Evolutionary conservation across 129 eudicot species (phyloP).

Genomic region (Tagetes erecta): DNA sequence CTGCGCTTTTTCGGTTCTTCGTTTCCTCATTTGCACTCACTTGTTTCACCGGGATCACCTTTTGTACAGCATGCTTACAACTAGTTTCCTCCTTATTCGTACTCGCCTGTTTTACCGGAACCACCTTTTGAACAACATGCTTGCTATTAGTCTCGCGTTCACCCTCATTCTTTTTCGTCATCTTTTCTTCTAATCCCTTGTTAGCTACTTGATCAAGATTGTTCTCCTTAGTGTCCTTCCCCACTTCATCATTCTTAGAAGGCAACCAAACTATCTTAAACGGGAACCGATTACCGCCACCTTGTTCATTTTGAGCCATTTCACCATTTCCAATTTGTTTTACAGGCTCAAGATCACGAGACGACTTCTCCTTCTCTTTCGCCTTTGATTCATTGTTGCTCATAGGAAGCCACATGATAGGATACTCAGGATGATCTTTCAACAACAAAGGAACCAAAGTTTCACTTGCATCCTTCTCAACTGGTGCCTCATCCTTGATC

Average conservation of each 20-base stretch:
- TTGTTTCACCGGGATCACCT: slow-evolving; percentile 57
- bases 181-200: slow-evolving; percentile 3
- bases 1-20: not conserved
- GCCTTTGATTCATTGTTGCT: slow-evolving; percentile 20
- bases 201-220: slow-evolving; percentile 11
- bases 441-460: slow-evolving; percentile 41
- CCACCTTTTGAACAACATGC: slow-evolving; percentile 29
- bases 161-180: not conserved
- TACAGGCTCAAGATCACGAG: slow-evolving; percentile 29
- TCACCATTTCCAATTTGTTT: slow-evolving; percentile 32
- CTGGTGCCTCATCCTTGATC: slow-evolving; percentile 36
- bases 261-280: slow-evolving; percentile 66
- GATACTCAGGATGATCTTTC: slow-evolving; percentile 43
- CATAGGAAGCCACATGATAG: slow-evolving; percentile 60
- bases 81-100: slow-evolving; percentile 19
- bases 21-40: slow-evolving; percentile 27
- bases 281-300: slow-evolving; percentile 28
- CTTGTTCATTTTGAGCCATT: slow-evolving; percentile 19
- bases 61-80: slow-evolving; percentile 1
- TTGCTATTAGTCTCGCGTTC: slow-evolving; percentile 15
- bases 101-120: slow-evolving; percentile 51
- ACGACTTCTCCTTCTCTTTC: slow-evolving; percentile 10
- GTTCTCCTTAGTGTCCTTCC: slow-evolving; percentile 19
- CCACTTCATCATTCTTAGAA: slow-evolving; percentile 34
- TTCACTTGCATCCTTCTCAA: slow-evolving; percentile 22